Evolutionary conservation across 352 stramenopile species (phyloP), one percentile per base, ranked within the genome.

Genomic region (Aphanomyces euteiches): DNA sequence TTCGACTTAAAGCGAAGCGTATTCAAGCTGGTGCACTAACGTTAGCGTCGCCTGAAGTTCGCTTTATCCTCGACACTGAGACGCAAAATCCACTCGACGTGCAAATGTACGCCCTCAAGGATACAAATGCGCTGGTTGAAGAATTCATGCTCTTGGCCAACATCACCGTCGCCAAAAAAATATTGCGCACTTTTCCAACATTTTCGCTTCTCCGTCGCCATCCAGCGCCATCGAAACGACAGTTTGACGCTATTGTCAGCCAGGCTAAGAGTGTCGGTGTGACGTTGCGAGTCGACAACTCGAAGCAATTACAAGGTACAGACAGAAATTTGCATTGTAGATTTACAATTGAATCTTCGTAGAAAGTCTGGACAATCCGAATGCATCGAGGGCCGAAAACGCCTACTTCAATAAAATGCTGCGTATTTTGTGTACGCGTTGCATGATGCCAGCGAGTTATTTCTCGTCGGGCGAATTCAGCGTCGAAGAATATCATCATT

Each of bases 61-160:
- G 85, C n/a, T 99, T 99, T 76, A 88, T 98, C 64, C 77, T 99
- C 5, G 96, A 99, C 76, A 98, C 90, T n/a, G 97, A 99, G 78
- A 98, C 94, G 4, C 87, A 99, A 74, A 98, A 99, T 78, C 97
- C 97, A 37, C 93, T 98, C 7, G 96, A 99, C 80, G 96, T 99
- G 45, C 90, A 98, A 78, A 95, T 97, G 72, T 99, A 99, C 77
- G 90, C 93, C 34, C 77, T 98, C 59, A 83, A 93, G 13, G 92
- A 98, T 58, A 96, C 97, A 0, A 99, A 99, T 79, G 85, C 88
- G 41, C 75, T 99, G 0, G 97, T 99, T 4, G 97, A 99, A 85
- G 97, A 99, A 80, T 99, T 99, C 66, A 99, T 99, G 97, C 80
- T 99, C 38, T 77, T 99, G 7, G 97, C 96, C 5, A 99, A 99